Evolutionary conservation across 306 rosid species (phyloP), one percentile per base, ranked within the genome.

Genomic region (Fragaria nilgerrensis): DNA sequence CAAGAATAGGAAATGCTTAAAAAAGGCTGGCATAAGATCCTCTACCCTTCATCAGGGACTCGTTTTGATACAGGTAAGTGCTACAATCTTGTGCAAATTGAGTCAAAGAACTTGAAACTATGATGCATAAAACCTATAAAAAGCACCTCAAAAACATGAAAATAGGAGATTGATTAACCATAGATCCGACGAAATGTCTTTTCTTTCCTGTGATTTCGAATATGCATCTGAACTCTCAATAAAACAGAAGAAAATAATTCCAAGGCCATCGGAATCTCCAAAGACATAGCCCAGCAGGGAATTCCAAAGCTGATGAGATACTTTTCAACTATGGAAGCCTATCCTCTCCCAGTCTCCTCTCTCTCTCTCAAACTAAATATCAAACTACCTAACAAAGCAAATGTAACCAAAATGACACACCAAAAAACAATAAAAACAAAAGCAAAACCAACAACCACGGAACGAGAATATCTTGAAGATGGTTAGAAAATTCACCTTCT

Each of bases 1-100:
- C 68, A 74, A 82, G 78, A 87, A 78, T 55, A 84, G 76, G 80
- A 85, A 85, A 93, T 73, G 73, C 87, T 76, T 65, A 72, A 84
- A 34, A 85, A 90, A 77, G 74, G 45, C 74, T 62, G 83, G 79
- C 43, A 5, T 78, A 69, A 37, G 70, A 84, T 83, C 47, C 65
- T 73, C 62, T 65, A 62, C 64, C 81, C 80, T 53, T 79, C 84
- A 43, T 76, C 73, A 84, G 72, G 32, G 80, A 85, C 74, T 85
- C 81, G 77, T 87, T 79, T 82, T 83, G 87, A 83, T 47, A 77
- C 43, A 81, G 59, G 78, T 82, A 80, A 78, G 80, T 52, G 72
- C 66, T 70, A 71, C 45, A 44, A 39, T n/a, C 76, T 74, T 72
- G 72, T 66, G 75, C 73, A 50, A 59, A 78, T 74, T 81, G 73